A percentile compares a stretch with the other conserved stretches of the same genome.
Evolutionary conservation across 768 basidiomycete species (phyloP).

Genomic region (Fibroporia radiculosa): DNA sequence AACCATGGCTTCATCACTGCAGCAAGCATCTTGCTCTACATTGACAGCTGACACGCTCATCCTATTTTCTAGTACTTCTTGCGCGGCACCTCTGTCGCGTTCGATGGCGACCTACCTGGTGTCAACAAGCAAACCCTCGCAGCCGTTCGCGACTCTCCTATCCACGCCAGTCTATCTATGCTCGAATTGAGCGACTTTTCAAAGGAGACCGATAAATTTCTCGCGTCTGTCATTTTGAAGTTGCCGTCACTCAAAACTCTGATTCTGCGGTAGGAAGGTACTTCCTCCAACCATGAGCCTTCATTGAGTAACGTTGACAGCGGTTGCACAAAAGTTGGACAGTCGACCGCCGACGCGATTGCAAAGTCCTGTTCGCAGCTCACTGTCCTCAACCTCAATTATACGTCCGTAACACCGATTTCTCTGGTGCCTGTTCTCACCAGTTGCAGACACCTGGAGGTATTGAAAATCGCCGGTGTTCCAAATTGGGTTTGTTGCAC

Average conservation of each 20-base stretch:
- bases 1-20: constrained; percentile 47
- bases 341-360: constrained; percentile 37
- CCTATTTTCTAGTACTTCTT: constrained; percentile 42
- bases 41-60: neutral
- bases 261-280: constrained; percentile 40
- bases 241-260: constrained; percentile 40
- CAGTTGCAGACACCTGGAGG: constrained; percentile 35
- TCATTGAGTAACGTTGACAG: constrained; percentile 26
- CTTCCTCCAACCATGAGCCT: neutral
- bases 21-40: constrained; percentile 26
- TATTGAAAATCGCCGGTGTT: constrained; percentile 57
- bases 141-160: constrained; percentile 27
- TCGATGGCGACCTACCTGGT: constrained; percentile 44
- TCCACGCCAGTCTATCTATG: constrained; percentile 28
- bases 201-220: constrained; percentile 42
- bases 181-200: constrained; percentile 45
- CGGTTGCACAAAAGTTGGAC: constrained; percentile 50
- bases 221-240: constrained; percentile 41
- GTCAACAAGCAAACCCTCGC: constrained; percentile 43
- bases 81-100: constrained; percentile 40
- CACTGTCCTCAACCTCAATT: constrained; percentile 47
- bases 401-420: constrained; percentile 45
- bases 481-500: constrained; percentile 44
- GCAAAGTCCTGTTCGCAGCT: constrained; percentile 37
- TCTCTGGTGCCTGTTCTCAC: constrained; percentile 39